Conservation (phyloP, 2,329 filamentous ascomycete species). For the Phoma herbarum region DNA sequence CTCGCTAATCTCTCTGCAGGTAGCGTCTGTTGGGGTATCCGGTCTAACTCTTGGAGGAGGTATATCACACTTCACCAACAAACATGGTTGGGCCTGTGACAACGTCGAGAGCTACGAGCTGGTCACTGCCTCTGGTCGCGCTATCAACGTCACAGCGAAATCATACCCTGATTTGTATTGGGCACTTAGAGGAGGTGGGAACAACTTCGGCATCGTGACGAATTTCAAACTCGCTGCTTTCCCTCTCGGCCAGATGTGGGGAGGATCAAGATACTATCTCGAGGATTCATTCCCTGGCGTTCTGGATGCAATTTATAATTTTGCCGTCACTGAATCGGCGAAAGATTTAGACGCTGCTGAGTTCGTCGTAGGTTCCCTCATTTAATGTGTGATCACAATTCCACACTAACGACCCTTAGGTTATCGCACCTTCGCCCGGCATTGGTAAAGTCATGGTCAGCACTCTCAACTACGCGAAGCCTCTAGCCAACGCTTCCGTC, state of each 20-base stretch:
- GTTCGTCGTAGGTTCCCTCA: slow-evolving; percentile 25
- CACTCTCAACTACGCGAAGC: slow-evolving; percentile 36
- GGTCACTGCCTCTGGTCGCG: slow-evolving; percentile 27
- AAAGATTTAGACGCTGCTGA: slow-evolving; percentile 32
- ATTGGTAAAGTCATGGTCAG: slow-evolving; percentile 30
- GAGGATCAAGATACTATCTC: slow-evolving; percentile 27
- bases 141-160: slow-evolving; percentile 16
- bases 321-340: slow-evolving; percentile 20
- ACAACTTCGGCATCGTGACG: slow-evolving; percentile 46
- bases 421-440: slow-evolving; percentile 32
- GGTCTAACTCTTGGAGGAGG: slow-evolving; percentile 41
- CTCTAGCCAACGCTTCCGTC: slow-evolving; percentile 34
- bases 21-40: slow-evolving; percentile 36
- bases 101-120: slow-evolving; percentile 37
- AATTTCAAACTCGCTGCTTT: slow-evolving; percentile 35
- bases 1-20: not conserved
- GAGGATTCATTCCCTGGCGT: slow-evolving; percentile 21
- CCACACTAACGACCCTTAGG: slow-evolving; percentile 11
- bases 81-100: slow-evolving; percentile 39
- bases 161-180: slow-evolving; percentile 52
- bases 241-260: slow-evolving; percentile 36
- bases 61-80: slow-evolving; percentile 33
- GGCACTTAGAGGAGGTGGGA: slow-evolving; percentile 45
- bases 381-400: too few relatives aligned
- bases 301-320: slow-evolving; percentile 27